Evolutionary conservation across 768 basidiomycete species (phyloP), one percentile per base, ranked within the genome.

Genomic region (Leucogyrophana mollusca): DNA sequence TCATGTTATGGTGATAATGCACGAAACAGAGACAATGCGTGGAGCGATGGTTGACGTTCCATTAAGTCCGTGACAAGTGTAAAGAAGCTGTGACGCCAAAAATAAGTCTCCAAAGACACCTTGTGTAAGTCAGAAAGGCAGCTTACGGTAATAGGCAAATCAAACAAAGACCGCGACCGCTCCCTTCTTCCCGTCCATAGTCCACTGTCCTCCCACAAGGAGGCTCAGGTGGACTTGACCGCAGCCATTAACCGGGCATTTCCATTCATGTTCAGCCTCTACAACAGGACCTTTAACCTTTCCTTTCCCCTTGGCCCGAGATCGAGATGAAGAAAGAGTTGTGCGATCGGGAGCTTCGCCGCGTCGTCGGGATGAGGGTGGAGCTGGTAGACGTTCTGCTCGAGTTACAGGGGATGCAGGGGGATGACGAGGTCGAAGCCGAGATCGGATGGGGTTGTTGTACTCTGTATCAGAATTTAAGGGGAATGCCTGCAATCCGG

Each of bases 221-320:
- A 84, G 72, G 51, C 84, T 87, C 9, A 68, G 64, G 60, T 87
- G 85, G 27, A 68, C 53, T 11, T 60, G 62, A 9, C 66, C 74
- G 56, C 87, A 90, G 2, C 72, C 73, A 3, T 69, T 53, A 2
- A 88, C 82, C 0, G 87, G 87, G 56, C 87, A 90, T 13, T 36
- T 53, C 83, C 83, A 90, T 56, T 78, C 71, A 54, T 76, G 70
- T 55, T 71, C 70, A 23, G 66, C 79, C 56, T 82, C 76, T 16
- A 57, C 73, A 51, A 47, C 65, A 53, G 50, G 67, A 23, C 34
- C 56, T 56, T 55, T 68, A 49, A 56, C 64, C 49, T 69, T 74
- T 56, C 51, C 65, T 45, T 71, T 51, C 38, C 61, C 45, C 62
- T 72, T 62, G 33, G 23, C 14, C 34, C 22, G 35, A 25, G 51